Percentiles rank a stretch among this genome's conserved stretches.
Evolutionary conservation across 2,329 filamentous ascomycete genomes (phyloP).

Genomic region (Beauveria rudraprayagi): DNA sequence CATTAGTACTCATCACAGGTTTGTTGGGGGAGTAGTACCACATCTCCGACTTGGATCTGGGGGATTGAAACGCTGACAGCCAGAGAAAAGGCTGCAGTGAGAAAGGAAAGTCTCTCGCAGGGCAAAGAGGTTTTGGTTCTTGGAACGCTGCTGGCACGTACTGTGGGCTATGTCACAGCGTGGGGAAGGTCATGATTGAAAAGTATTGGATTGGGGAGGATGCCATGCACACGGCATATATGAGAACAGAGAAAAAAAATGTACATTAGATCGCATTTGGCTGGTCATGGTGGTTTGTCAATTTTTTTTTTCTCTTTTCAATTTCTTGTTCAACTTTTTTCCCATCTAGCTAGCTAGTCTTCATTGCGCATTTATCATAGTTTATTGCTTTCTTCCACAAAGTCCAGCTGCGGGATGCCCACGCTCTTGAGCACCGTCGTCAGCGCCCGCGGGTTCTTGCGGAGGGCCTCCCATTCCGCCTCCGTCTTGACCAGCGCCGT

Average conservation of each 20-base stretch:
- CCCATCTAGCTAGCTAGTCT: not conserved
- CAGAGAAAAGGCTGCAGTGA: not conserved
- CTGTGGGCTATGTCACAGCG: not conserved
- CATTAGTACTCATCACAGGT: not conserved
- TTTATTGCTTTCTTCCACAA: conserved; percentile 1
- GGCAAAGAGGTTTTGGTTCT: not conserved
- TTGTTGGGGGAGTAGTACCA: not conserved
- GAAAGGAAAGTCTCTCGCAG: not conserved
- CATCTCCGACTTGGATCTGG: not conserved
- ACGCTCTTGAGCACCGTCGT: conserved; percentile 20
- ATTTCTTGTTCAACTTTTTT: not conserved
- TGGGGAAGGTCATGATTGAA: not conserved
- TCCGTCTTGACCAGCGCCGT: conserved; percentile 55
- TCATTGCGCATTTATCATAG: conserved; percentile 1
- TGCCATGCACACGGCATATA: not conserved
- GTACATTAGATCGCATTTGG: not conserved
- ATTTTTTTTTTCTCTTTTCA: not conserved
- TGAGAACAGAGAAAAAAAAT: not conserved
- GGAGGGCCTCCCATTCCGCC: conserved; percentile 48
- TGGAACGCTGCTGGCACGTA: not conserved
- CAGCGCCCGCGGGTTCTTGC: conserved; percentile 24
- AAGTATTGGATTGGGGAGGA: not conserved
- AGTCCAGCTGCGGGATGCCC: conserved; percentile 20
- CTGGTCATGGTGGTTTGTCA: not conserved
- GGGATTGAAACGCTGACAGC: not conserved